phyloP scores from a whole-genome alignment of 305 asterid species.

The Solanum aculeatissimum region DNA sequence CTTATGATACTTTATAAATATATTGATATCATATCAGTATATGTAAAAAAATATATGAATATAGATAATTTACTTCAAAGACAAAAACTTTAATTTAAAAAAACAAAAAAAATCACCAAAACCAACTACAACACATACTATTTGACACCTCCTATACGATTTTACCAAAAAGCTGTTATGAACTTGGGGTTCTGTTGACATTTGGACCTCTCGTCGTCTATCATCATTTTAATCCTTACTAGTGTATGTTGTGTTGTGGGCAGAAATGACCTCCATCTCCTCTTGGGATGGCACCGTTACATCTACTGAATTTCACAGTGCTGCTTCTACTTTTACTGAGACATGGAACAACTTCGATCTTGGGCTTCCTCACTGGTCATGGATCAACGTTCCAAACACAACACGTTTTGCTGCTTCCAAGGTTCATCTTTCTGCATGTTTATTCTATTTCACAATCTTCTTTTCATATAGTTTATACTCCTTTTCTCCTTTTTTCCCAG shows the following conservation, averaged over 20 bases:
- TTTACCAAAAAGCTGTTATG: too few relatives aligned
- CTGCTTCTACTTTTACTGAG: constrained; percentile 52
- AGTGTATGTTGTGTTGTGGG: not conserved
- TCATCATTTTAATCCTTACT: not conserved
- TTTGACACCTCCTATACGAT: too few relatives aligned
- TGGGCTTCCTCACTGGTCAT: constrained; percentile 53
- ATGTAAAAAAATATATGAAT: too few relatives aligned
- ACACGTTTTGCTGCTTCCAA: constrained; percentile 28
- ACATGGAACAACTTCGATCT: constrained; percentile 55
- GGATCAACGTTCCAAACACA: constrained; percentile 42
- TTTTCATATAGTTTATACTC: not conserved
- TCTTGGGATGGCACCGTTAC: constrained; percentile 62
- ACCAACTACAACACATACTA: too few relatives aligned
- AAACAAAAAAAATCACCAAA: too few relatives aligned
- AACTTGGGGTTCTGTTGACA: too few relatives aligned
- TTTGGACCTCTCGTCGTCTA: not conserved
- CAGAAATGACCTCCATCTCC: not conserved
- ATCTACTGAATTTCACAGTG: constrained; percentile 28
- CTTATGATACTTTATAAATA: too few relatives aligned
- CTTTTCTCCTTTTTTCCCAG: constrained; percentile 1
- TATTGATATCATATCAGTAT: too few relatives aligned
- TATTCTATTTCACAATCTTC: not conserved
- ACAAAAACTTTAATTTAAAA: too few relatives aligned
- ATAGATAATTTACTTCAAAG: too few relatives aligned
- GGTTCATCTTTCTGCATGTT: constrained; percentile 5